Percentiles rank a stretch among this genome's conserved stretches.
These are phyloP conservation scores for Ascoidea asiatica DNA, from an alignment of 805 yeast genomes.

Conservation along the genomic window DNA sequence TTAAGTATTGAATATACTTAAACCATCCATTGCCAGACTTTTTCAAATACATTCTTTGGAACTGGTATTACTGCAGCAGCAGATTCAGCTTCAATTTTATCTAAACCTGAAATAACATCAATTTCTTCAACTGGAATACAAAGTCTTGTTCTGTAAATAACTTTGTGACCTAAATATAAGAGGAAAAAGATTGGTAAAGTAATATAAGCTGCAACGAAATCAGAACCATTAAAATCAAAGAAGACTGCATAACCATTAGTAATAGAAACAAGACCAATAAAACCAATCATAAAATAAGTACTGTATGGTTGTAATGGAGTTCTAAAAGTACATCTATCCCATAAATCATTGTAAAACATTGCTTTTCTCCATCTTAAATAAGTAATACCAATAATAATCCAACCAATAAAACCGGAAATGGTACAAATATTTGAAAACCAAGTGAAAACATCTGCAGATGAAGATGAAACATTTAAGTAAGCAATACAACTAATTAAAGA, in stretches of 20 bases:
- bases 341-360: not conserved
- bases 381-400: conserved; percentile 52
- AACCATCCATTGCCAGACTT: not conserved
- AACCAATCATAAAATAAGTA: conserved; percentile 36
- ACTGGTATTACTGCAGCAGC: not conserved
- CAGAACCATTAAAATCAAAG: conserved; percentile 23
- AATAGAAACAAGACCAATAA: conserved; percentile 38
- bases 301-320: conserved; percentile 36
- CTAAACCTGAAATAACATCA: conserved; percentile 57
- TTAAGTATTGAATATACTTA: too few species aligned
- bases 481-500: conserved; percentile 52
- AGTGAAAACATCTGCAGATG: conserved; percentile 39
- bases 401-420: conserved; percentile 60
- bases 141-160: conserved; percentile 33
- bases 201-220: conserved; percentile 59
- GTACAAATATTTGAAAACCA: conserved; percentile 72
- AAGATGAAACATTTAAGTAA: conserved; percentile 37
- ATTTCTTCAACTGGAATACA: conserved; percentile 39
- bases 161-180: conserved; percentile 41
- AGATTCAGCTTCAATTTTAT: conserved; percentile 47
- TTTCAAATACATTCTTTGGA: not conserved
- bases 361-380: conserved; percentile 55
- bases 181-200: conserved; percentile 51
- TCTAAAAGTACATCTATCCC: not conserved
- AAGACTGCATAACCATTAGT: conserved; percentile 69